Base-by-base conservation (phyloP, 345 rosid species). In the Eucalyptus regnans region DNA sequence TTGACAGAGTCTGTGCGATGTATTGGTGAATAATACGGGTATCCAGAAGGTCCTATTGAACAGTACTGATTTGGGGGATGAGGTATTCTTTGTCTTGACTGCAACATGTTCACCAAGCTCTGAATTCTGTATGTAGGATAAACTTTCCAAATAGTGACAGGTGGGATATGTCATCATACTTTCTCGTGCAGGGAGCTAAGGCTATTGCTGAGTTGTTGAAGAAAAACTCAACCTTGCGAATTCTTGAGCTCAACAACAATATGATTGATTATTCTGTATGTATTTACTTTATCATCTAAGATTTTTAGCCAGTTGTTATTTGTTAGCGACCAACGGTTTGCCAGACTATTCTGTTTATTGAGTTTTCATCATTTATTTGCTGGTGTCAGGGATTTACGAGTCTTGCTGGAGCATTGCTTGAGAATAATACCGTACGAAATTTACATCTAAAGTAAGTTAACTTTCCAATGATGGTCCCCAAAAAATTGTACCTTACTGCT, bases 261-360 rank as follows among this genome's bases (percentile, higher is more conserved):
- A 93, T 95, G 98, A 95, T 97, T n/a, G 99, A 97, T 89, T 97
- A 96, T 93, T 95, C 99, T 93, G 99, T 97, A 94, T 89, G 98
- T 76, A 88, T 66, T 87, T 90, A 52, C 52, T 81, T 87, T 87
- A 64, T 86, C 85, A 37, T 76, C 83, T 76, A 76, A 76, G 46
- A 76, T 18, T 66, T 84, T 87, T 81, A 60, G 50, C 79, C 87
- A 71, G 86, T 85, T 68, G 49, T 88, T 60, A 88, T 88, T 66
- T 80, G 86, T 64, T 86, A 86, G 83, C 83, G 7, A 76, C 83
- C 46, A 76, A 76, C 23, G 2, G 46, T 76, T 76, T 76, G 27
- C 27, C 83, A 64, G 76, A 31, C 90, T 86, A 86, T 89, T 90
- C 86, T 91, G 88, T 84, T 86, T 50, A 87, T 64, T 41, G 89